phyloP scores from a whole-genome alignment of 1,284 basidiomycete species.

The Neonothopanus nambi region DNA sequence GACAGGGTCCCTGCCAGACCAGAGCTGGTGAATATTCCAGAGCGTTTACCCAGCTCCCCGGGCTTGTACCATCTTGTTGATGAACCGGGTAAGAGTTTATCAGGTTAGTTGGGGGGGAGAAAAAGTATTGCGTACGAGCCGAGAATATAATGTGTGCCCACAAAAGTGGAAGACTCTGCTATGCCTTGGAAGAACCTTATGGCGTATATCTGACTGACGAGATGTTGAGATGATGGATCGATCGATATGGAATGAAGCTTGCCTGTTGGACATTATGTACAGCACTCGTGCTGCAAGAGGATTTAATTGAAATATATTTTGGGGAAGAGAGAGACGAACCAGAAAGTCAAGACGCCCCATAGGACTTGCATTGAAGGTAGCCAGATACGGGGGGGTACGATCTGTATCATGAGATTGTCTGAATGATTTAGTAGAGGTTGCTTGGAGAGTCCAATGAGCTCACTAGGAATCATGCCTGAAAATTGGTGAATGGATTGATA shows the following conservation, averaged over 20 bases:
- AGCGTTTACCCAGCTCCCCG: conserved; percentile 67
- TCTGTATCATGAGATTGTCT: conserved; percentile 67
- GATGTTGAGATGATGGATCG: not conserved
- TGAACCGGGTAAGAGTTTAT: not conserved
- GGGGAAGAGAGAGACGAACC: conserved; percentile 36
- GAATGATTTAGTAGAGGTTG: not conserved
- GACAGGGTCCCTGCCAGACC: conserved; percentile 66
- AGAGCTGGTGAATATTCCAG: conserved; percentile 70
- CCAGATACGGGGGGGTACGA: conserved; percentile 64
- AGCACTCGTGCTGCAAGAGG: conserved; percentile 48
- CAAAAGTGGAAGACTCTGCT: conserved; percentile 73
- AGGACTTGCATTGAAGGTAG: conserved; percentile 64
- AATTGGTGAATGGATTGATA: not conserved
- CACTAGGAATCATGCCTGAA: conserved; percentile 65
- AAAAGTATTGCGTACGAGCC: conserved; percentile 51
- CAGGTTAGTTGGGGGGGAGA: not conserved
- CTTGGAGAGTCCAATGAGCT: conserved; percentile 17
- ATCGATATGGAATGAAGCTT: conserved; percentile 8
- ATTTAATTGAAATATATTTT: not conserved
- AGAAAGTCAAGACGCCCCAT: conserved; percentile 66
- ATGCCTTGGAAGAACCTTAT: conserved; percentile 77
- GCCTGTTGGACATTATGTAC: conserved; percentile 60
- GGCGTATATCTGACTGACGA: conserved; percentile 53
- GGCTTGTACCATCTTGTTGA: conserved; percentile 64
- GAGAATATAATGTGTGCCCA: conserved; percentile 73